Conservation (phyloP, 2,329 filamentous ascomycete genomes). For the Penicillium sp. region DNA sequence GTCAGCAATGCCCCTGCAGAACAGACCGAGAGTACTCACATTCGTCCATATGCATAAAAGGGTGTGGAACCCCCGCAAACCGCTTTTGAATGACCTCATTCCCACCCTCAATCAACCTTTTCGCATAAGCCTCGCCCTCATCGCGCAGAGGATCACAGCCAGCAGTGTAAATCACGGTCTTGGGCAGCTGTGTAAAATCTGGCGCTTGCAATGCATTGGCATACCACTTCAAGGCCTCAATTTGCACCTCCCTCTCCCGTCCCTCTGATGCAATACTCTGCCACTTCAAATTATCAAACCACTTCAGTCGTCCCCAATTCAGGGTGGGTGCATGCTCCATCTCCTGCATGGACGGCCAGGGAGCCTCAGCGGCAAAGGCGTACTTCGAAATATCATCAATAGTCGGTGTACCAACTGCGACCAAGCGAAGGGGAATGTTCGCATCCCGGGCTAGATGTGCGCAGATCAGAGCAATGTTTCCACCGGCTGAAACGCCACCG, state of each 20-base stretch:
- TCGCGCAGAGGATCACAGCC: constrained; percentile 50
- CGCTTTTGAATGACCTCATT: constrained; percentile 48
- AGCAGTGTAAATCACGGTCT: constrained; percentile 46
- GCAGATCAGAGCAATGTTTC: constrained; percentile 26
- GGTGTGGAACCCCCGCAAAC: constrained; percentile 52
- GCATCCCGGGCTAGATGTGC: constrained; percentile 44
- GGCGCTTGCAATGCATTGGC: constrained; percentile 39
- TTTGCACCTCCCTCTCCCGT: constrained; percentile 16
- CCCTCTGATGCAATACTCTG: constrained; percentile 23
- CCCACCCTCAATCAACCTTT: constrained; percentile 45
- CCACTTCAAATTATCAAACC: constrained; percentile 41
- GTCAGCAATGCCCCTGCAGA: not conserved
- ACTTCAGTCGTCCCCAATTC: constrained; percentile 46
- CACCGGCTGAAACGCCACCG: constrained; percentile 47
- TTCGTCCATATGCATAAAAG: constrained; percentile 52
- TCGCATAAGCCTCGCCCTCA: constrained; percentile 51
- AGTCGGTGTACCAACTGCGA: constrained; percentile 43
- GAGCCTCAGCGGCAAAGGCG: constrained; percentile 36
- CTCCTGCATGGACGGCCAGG: constrained; percentile 43
- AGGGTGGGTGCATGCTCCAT: constrained; percentile 47
- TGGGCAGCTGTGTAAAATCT: constrained; percentile 34
- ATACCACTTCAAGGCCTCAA: constrained; percentile 29
- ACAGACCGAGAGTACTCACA: constrained; percentile 8
- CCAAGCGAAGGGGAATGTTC: constrained; percentile 38
- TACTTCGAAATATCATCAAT: constrained; percentile 45